Base-by-base conservation (phyloP, 1,284 basidiomycete species). In the Phlebopus sp. region DNA sequence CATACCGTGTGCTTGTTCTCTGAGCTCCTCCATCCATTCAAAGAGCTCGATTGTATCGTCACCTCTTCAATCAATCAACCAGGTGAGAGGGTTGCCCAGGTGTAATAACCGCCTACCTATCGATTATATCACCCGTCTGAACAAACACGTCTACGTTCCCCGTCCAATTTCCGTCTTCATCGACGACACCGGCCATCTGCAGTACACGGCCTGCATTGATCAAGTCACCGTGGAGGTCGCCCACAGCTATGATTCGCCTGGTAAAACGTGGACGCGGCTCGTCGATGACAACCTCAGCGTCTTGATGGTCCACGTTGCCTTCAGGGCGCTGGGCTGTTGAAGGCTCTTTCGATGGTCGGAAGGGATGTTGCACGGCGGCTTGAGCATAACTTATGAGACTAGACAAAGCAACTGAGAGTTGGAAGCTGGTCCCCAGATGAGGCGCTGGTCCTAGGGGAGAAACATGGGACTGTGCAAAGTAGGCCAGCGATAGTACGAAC, bases 41-140 rank as follows among this genome's bases (percentile, higher is more conserved):
- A 89, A 96, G 18, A 96, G 75, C 44, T 82, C 78, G 41, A 92
- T 86, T 0, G 92, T 94, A 67, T 94, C 90, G 37, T 88, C 84
- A 1, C 93, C 93, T 58, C 90, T 90, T 52, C 44, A 39, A 17
- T 41, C 15, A 29, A 49, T 54, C 10, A 56, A 52, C 34, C 18
- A n/a, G 4, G 44, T 30, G 34, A 19, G 25, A 38, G 18, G 21
- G 13, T 36, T 40, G 9, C 49, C 21, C 38, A 44, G n/a, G 8
- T 37, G 37, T 13, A 35, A 45, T 23, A 46, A 18, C 8, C 34
- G 62, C 73, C 38, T 52, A 87, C 80, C 89, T 75, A 68, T 95
- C 92, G 53, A 96, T 88, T 38, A 96, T 94, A 66, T 97, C 93
- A 3, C 93, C 93, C 0, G 93, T 96, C 71, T 96, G 92, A 13